Base-by-base conservation (phyloP, 768 basidiomycete species). In the Leucocoprinus leucothites region DNA sequence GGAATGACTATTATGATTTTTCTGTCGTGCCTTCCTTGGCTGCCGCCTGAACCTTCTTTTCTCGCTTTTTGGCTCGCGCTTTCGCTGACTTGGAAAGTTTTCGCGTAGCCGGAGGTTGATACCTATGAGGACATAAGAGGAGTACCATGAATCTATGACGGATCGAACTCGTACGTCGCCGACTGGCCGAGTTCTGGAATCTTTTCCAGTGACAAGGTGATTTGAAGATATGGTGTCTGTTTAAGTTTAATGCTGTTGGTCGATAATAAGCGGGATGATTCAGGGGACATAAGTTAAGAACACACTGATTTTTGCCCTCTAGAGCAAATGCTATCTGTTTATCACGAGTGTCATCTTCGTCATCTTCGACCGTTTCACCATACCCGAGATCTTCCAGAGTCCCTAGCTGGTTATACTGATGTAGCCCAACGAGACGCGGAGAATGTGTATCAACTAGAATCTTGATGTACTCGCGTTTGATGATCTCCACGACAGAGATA, bases 381-480 rank as follows among this genome's bases (percentile, higher is more conserved):
- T 53, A 56, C 25, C 67, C 73, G 9, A 72, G 58, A 3, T 74
- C 76, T 53, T 84, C 82, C 24, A 91, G 67, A 41, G 63, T 79
- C 0, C 82, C 81, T 9, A 91, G 69, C 52, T 87, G 78, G 59
- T 91, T 92, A 70, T 91, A 91, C 64, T 92, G 90, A 63, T 89
- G 80, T 31, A 92, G 67, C 2, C 89, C 89, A 3, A 68, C 66
- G 24, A 72, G 64, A 42, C 73, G 71, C n/a, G 68, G 66, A 1
- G 73, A 75, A 34, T 62, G 67, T 11, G 69, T 77, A 18, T 67
- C 60, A 40, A 77, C 77, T 5, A 86, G 71, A 14, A 64, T 65
- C 53, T 82, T 82, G 51, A 89, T 58, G 63, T 84, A 92, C 64
- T 92, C 88, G 24, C 92, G 81, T 64, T 94, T 94, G 62, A 92